Evolutionary conservation across 1,139 yeast species (phyloP).

Genomic region (Blastobotrys petasosporus): DNA sequence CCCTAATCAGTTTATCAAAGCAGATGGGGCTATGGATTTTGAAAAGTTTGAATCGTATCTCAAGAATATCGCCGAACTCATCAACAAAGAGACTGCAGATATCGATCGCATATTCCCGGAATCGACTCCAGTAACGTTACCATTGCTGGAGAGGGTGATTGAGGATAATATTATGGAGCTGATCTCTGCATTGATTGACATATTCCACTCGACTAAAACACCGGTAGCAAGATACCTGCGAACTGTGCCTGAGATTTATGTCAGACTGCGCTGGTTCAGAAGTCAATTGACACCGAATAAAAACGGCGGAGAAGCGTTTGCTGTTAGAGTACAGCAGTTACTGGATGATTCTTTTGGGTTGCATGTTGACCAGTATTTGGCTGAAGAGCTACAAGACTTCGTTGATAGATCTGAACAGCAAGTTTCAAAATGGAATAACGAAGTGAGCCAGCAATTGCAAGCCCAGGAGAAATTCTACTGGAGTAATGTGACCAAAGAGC

Average conservation of each 20-base stretch:
- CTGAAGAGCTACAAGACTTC: constrained; percentile 37
- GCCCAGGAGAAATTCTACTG: constrained; percentile 39
- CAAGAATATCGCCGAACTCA: constrained; percentile 31
- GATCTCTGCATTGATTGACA: constrained; percentile 26
- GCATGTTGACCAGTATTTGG: constrained; percentile 37
- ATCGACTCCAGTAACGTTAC: constrained; percentile 27
- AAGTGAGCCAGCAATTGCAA: constrained; percentile 33
- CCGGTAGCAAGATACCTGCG: constrained; percentile 18
- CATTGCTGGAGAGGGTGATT: constrained; percentile 32
- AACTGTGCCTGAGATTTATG: constrained; percentile 24
- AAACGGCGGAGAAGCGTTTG: constrained; percentile 29
- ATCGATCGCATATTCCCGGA: constrained; percentile 36
- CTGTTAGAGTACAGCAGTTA: constrained; percentile 33
- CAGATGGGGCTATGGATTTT: constrained; percentile 29
- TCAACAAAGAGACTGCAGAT: constrained; percentile 34
- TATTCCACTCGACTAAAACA: constrained; percentile 8
- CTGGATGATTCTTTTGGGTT: constrained; percentile 47
- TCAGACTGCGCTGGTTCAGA: constrained; percentile 20
- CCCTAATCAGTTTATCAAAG: constrained; percentile 29
- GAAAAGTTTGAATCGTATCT: constrained; percentile 29
- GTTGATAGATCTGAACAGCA: constrained; percentile 28
- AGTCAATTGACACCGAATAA: constrained; percentile 29
- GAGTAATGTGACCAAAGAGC: constrained; percentile 39
- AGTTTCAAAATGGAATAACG: constrained; percentile 35
- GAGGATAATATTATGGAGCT: constrained; percentile 35